Evolutionary conservation across 257 asterid species (phyloP).

Genomic region (Perilla frutescens): DNA sequence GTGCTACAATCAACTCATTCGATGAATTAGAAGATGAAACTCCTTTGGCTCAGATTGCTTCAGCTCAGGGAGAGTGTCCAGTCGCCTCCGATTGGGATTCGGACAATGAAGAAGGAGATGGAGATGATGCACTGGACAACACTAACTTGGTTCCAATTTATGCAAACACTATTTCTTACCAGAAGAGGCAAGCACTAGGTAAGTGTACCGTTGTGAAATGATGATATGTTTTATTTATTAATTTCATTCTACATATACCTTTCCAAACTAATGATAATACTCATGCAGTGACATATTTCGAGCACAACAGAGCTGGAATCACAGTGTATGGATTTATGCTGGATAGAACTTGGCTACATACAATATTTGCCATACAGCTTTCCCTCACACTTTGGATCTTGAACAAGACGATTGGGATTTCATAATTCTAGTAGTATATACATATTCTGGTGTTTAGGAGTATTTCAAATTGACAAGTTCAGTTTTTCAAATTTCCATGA

Average conservation of each 20-base stretch:
- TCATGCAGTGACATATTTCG: constrained; percentile 82
- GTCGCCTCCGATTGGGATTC: constrained; percentile 48
- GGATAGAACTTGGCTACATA: constrained; percentile 81
- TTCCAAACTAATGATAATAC: not conserved
- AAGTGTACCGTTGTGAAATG: constrained; percentile 6
- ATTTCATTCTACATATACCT: not conserved
- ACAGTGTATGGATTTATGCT: constrained; percentile 93
- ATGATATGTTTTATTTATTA: too few species aligned
- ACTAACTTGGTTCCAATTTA: constrained; percentile 62
- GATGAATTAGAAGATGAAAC: constrained; percentile 54
- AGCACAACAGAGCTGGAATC: constrained; percentile 90
- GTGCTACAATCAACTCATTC: constrained; percentile 69
- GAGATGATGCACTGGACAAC: constrained; percentile 78
- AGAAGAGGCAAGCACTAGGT: constrained; percentile 95
- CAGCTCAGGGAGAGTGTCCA: constrained; percentile 36
- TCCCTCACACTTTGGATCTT: constrained; percentile 90
- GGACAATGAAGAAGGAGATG: constrained; percentile 87
- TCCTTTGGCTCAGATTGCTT: constrained; percentile 43
- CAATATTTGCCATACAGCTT: constrained; percentile 71
- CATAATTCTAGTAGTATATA: constrained; percentile 35
- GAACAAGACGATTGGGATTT: constrained; percentile 80
- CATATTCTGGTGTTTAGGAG: not conserved
- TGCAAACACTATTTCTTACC: constrained; percentile 67
- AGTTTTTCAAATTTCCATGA: not conserved
- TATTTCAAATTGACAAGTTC: not conserved